These are phyloP conservation scores for Crithidia sp. DNA, from an alignment of 208 protist genomes.

Conservation along the genomic window DNA sequence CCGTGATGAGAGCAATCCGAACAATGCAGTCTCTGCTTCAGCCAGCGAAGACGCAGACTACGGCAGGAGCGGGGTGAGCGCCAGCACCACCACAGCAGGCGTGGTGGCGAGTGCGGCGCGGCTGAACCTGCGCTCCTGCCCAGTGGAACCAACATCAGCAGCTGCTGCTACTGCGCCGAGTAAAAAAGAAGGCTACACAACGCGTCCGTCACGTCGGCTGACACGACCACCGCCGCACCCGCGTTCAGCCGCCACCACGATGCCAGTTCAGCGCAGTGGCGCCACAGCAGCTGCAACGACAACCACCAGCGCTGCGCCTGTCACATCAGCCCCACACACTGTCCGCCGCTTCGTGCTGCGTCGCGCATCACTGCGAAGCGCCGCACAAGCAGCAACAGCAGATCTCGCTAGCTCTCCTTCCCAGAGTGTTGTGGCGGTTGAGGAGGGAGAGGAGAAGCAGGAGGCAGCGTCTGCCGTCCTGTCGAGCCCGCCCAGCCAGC, in stretches of 20 bases:
- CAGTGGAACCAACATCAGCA: not conserved
- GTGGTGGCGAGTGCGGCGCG: constrained; percentile 3
- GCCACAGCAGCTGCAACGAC: not conserved
- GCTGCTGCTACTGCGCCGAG: constrained; percentile 1
- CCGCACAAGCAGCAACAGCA: not conserved
- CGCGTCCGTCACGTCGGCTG: not conserved
- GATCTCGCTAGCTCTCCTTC: no score
- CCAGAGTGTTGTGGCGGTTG: no score
- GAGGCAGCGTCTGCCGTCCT: no score
- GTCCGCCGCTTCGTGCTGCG: constrained; percentile 13
- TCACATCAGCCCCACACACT: not conserved
- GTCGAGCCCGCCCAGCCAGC: no score
- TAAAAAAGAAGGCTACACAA: no score
- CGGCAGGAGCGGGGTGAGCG: not conserved
- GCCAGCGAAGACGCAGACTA: not conserved
- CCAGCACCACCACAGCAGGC: not conserved
- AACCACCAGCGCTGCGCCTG: not conserved
- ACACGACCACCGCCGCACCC: not conserved
- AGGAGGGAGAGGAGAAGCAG: no score
- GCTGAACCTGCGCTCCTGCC: not conserved
- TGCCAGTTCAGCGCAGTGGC: no score
- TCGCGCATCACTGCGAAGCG: not conserved
- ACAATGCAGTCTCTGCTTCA: no score
- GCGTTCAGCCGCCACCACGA: not conserved
- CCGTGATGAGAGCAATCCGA: not conserved